Evolutionary conservation across 805 yeast species (phyloP).

Genomic region (Saccharomycopsis malanga): DNA sequence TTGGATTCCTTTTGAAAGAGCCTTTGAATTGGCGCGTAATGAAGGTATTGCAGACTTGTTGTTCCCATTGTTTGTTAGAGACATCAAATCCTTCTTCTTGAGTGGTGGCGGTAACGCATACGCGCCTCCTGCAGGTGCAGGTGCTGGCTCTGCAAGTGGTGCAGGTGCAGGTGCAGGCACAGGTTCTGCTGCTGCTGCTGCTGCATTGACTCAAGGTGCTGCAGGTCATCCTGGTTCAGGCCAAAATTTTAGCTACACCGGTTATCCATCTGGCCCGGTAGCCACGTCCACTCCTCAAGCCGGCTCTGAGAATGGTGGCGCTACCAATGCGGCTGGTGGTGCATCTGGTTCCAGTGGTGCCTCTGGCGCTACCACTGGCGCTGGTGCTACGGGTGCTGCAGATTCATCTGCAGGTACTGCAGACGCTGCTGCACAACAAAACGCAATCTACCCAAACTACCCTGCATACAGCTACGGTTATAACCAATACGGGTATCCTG

Average conservation of each 20-base stretch:
- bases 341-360: conserved; percentile 7
- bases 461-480: conserved; percentile 16
- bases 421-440: conserved; percentile 1
- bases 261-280: conserved; percentile 5
- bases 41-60: conserved; percentile 65
- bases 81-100: conserved; percentile 40
- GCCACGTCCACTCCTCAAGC: conserved; percentile 10
- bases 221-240: too few species aligned
- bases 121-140: not conserved
- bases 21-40: conserved; percentile 71
- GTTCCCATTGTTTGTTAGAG: conserved; percentile 66
- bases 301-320: not conserved
- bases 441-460: conserved; percentile 12
- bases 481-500: conserved; percentile 6
- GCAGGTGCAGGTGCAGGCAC: not conserved
- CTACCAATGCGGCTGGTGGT: conserved; percentile 1
- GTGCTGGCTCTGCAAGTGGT: not conserved
- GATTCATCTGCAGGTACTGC: conserved; percentile 6
- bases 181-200: conserved; percentile 1
- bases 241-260: conserved; percentile 1
- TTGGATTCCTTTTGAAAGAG: conserved; percentile 85
- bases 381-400: conserved; percentile 5
- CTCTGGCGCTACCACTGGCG: conserved; percentile 6
- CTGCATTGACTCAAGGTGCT: not conserved
- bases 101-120: conserved; percentile 13